Conservation (phyloP, 2,329 filamentous ascomycete species). For the Exophiala mesophila region DNA sequence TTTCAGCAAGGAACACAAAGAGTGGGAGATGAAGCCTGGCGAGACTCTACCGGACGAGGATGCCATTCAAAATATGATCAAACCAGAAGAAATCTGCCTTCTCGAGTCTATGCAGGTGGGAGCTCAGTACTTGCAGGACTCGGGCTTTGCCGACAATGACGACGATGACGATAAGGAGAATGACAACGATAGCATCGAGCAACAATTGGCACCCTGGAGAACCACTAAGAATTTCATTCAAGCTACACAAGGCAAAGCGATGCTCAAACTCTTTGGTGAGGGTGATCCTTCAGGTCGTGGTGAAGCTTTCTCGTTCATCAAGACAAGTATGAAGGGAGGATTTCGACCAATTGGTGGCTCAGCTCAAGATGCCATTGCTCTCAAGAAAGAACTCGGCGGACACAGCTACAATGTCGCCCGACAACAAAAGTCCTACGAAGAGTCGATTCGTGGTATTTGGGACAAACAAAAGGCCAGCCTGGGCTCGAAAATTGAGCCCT, state of each 20-base stretch:
- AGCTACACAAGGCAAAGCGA: slow-evolving; percentile 89
- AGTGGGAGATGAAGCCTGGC: slow-evolving; percentile 72
- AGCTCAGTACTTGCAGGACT: slow-evolving; percentile 82
- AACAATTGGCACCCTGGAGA: slow-evolving; percentile 92
- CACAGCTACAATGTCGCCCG: slow-evolving; percentile 97
- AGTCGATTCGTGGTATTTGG: slow-evolving; percentile 90
- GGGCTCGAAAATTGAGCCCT: slow-evolving; percentile 64
- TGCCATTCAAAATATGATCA: slow-evolving; percentile 79
- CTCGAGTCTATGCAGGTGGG: slow-evolving; percentile 97
- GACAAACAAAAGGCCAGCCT: slow-evolving; percentile 76
- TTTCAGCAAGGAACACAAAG: slow-evolving; percentile 81
- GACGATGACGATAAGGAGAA: slow-evolving; percentile 58
- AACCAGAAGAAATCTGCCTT: slow-evolving; percentile 89
- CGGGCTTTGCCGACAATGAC: slow-evolving; percentile 70
- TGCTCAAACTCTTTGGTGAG: slow-evolving; percentile 90
- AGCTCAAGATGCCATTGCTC: slow-evolving; percentile 79
- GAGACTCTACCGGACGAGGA: slow-evolving; percentile 76
- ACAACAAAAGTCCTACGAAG: slow-evolving; percentile 87
- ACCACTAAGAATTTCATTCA: slow-evolving; percentile 95
- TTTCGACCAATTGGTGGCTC: slow-evolving; percentile 88
- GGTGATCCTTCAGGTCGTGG: slow-evolving; percentile 92
- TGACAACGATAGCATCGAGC: slow-evolving; percentile 70
- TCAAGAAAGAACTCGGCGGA: slow-evolving; percentile 71
- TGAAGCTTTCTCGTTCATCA: slow-evolving; percentile 93
- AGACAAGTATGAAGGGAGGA: slow-evolving; percentile 97